Evolutionary conservation across 2,329 filamentous ascomycete genomes (phyloP), one percentile per base, ranked within the genome.

Genomic region (Curvularia sp.): DNA sequence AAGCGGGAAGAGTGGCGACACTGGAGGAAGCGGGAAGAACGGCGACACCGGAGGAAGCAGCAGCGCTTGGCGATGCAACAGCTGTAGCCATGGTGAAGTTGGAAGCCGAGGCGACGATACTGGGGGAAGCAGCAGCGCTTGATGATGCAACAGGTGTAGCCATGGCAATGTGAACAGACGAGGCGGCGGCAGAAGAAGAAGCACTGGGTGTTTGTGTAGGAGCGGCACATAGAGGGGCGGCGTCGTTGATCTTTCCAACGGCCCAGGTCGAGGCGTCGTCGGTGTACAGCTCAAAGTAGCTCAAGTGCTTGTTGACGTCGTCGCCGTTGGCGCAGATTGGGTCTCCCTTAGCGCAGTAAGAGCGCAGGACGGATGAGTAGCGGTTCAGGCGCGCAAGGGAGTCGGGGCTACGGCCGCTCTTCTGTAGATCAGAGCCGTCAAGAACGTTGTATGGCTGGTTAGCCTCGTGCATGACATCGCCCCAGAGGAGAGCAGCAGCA

Each of bases 251-350:
- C 64, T 67, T 69, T 61, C 57, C 54, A 58, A 68, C 64, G 51
- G 62, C 60, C 67, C 67, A 69, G 55, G 50, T 63, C 46, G 65
- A 61, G 54, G 65, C 67, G 46, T 68, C 61, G 15, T 67, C 62
- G 47, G 64, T 63, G 62, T 65, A 67, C 42, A 49, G 22, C 52
- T 69, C 58, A 51, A 83, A 85, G 62, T 88, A 88, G 53, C 83
- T 81, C 69, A 87, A 82, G 71, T 88, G 86, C 18, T 82, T 80
- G 62, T 82, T 80, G 31, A 81, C 78, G 62, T 88, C 79, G 66
- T 80, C 85, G 50, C 86, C 87, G 46, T 84, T 85, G 73, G 85
- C 88, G 79, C 87, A 89, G 74, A 86, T 88, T 0, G 86, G 86
- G 63, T 88, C 86, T 5, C 82, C 68, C 13, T 81, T 77, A 64